Evolutionary conservation across 805 yeast genomes (phyloP), one percentile per base, ranked within the genome.

Genomic region (Monosporozyma aerobia): DNA sequence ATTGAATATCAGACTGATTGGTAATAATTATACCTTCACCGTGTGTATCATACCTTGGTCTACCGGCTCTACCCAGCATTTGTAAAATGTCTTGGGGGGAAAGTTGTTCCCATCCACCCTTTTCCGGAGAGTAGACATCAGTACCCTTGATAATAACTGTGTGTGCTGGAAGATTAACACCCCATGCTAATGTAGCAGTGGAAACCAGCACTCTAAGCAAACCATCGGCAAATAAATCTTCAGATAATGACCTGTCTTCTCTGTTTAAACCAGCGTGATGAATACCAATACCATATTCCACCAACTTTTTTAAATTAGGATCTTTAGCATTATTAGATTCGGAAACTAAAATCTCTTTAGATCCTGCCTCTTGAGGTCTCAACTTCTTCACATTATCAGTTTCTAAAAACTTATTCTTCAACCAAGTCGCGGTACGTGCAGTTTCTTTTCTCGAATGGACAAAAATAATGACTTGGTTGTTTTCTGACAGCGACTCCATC

Each of bases 41-140:
- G 61, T 82, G 80, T 16, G 82, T 81, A 67, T 92, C 99, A 69
- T 85, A 94, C 51, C 97, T 76, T 0, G 99, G 99, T 69, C 99
- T 78, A 59, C 98, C 98, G 19, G 98, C 98, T 73, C 98, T 81
- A 39, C 98, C 98, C n/a, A 92, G 74, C 98, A 92, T 92, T 70
- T 92, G 99, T 9, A 92, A 68, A 40, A 92, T 85, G 69, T 94
- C 98, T 62, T 92, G 99, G 0, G 97, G 95, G 0, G 96, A 84
- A n/a, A 92, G 71, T 62, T 87, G 94, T 2, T 81, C 81, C 97
- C 98, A 92, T 6, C 79, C 71, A 51, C 97, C 96, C 56, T 79
- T 80, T 57, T 86, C 94, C 0, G 99, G 97, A 5, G 94, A 85
- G 62, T 95, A 94, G 0, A 90, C 83, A 62, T 88, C 95, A 0